Percentiles rank a stretch among this genome's conserved stretches.
Evolutionary conservation across 1,284 basidiomycete genomes (phyloP).

Genomic region (Tilletia caries): DNA sequence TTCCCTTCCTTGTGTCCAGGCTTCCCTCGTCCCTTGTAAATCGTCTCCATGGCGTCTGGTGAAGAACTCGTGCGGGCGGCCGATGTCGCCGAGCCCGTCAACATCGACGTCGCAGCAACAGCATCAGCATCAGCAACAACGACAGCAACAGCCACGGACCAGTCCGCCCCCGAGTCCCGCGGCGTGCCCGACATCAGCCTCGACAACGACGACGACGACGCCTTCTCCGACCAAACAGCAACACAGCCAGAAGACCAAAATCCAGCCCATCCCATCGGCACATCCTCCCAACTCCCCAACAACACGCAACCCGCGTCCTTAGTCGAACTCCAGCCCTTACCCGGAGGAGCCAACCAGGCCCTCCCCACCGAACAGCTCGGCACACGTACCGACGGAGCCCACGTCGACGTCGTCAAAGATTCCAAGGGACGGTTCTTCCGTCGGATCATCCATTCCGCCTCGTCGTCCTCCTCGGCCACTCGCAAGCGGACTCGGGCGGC

Average conservation of each 20-base stretch:
- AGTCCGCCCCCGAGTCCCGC: background rate
- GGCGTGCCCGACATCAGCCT: background rate
- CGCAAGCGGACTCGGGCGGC: background rate
- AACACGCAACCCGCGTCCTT: background rate
- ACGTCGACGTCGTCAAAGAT: constrained; percentile 1
- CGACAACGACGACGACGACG: background rate
- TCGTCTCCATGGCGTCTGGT: too few species aligned
- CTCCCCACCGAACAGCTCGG: background rate
- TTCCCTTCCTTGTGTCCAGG: too few species aligned
- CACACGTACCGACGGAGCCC: background rate
- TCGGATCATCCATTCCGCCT: constrained; percentile 1
- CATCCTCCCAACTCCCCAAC: background rate
- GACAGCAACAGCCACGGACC: background rate
- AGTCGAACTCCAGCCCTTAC: background rate
- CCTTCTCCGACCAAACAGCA: background rate
- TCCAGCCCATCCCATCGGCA: background rate
- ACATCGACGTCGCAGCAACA: background rate
- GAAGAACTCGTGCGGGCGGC: background rate
- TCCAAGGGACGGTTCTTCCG: constrained; percentile 3
- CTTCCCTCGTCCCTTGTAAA: too few species aligned
- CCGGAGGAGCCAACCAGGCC: background rate
- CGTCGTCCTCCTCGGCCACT: background rate
- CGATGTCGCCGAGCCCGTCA: background rate
- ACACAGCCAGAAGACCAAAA: background rate
- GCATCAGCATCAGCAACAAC: background rate